Conservation (phyloP, 2,329 filamentous ascomycete species). For the Celoporthe dispersa region DNA sequence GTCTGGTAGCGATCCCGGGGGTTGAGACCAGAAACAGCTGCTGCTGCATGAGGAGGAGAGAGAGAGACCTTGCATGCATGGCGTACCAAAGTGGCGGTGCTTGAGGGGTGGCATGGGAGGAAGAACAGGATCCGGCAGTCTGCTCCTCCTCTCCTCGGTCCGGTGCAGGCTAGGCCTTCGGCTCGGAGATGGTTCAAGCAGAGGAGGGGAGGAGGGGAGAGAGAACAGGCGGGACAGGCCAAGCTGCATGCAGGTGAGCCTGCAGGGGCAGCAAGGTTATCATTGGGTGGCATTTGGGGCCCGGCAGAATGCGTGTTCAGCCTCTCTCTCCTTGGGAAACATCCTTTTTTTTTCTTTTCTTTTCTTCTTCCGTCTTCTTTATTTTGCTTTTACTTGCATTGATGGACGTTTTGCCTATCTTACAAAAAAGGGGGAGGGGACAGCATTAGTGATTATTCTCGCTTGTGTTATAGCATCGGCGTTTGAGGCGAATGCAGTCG, state of each 20-base stretch:
- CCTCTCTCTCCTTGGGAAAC: background rate
- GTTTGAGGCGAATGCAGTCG: slow-evolving; percentile 1
- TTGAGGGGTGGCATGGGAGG: background rate
- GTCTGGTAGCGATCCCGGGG: background rate
- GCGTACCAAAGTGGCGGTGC: background rate
- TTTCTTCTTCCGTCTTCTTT: background rate
- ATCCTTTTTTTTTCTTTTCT: background rate
- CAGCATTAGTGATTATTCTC: background rate
- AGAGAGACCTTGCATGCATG: background rate
- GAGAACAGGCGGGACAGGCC: background rate
- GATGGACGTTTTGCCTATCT: background rate
- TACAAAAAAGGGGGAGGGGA: background rate
- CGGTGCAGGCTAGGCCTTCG: background rate
- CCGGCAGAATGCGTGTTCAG: background rate
- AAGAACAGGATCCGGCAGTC: background rate
- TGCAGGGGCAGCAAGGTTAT: background rate
- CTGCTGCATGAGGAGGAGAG: background rate
- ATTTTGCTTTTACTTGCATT: no score
- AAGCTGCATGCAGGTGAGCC: background rate
- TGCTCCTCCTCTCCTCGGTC: background rate
- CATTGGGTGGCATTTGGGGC: background rate
- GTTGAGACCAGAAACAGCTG: background rate
- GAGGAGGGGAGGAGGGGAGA: background rate
- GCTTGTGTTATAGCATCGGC: background rate
- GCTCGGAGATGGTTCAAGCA: background rate